Evolutionary conservation across 176 grass and related monocot genomes (phyloP).

Genomic region (Eragrostis curvula): DNA sequence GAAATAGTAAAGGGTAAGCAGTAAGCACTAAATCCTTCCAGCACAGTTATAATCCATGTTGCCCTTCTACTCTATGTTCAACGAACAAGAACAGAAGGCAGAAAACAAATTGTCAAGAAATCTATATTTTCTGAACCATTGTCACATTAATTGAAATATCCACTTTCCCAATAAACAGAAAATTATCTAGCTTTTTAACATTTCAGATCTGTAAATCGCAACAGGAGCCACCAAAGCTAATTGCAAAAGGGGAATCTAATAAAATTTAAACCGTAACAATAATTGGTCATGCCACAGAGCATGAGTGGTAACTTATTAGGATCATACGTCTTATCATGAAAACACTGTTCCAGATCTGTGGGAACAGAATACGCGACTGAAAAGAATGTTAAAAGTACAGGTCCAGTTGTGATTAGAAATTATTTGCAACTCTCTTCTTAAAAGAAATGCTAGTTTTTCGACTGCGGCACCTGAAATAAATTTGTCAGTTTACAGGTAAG

Average conservation of each 20-base stretch:
- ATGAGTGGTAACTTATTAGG: not conserved
- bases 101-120: constrained; percentile 22
- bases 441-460: not conserved
- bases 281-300: not conserved
- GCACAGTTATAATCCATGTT: constrained; percentile 6
- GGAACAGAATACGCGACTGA: not conserved
- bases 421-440: not conserved
- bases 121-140: not conserved
- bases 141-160: constrained; percentile 9
- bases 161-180: not conserved
- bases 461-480: not conserved
- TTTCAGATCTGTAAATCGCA: not conserved
- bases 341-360: not conserved
- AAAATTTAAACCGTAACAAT: not conserved
- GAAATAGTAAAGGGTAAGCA: constrained; percentile 9
- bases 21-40: constrained; percentile 19
- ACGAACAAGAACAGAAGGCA: constrained; percentile 13
- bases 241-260: not conserved
- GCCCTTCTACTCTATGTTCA: not conserved
- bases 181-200: not conserved
- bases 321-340: not conserved
- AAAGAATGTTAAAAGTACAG: not conserved
- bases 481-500: not conserved
- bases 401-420: not conserved
- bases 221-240: not conserved